phyloP scores from a whole-genome alignment of 129 eudicot genomes.

The Apium graveolens region DNA sequence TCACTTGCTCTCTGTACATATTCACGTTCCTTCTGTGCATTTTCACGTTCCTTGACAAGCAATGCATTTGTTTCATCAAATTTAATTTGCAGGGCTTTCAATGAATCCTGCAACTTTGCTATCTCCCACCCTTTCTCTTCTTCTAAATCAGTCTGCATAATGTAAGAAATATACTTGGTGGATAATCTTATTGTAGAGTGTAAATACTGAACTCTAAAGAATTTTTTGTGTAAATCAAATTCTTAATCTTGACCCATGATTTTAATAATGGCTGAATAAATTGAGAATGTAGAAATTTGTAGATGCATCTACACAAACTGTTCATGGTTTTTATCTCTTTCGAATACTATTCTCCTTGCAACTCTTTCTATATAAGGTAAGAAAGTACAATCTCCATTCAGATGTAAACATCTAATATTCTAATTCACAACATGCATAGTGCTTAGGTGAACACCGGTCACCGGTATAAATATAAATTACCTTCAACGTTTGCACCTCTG shows the following conservation, averaged over 20 bases:
- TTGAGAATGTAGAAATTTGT: background rate
- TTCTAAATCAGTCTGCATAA: conserved; percentile 65
- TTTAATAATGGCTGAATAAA: background rate
- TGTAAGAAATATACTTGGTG: background rate
- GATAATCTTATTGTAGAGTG: background rate
- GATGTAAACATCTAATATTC: background rate
- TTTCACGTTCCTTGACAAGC: conserved; percentile 14
- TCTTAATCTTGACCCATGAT: background rate
- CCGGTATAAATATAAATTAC: conserved; percentile 27
- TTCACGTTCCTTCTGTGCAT: conserved; percentile 30
- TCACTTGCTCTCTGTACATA: conserved; percentile 55
- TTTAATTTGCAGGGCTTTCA: conserved; percentile 62
- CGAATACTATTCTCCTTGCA: background rate
- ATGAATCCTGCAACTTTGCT: conserved; percentile 53
- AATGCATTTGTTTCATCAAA: conserved; percentile 62
- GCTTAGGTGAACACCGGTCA: background rate
- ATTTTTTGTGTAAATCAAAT: background rate
- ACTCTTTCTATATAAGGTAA: background rate
- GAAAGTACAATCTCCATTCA: background rate
- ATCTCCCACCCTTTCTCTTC: conserved; percentile 70
- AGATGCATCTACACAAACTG: background rate
- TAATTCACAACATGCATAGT: background rate
- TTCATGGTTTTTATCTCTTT: background rate
- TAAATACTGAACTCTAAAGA: too few relatives aligned
- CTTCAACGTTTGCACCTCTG: conserved; percentile 64